These are phyloP conservation scores for Gossypium rotundifolium DNA, from an alignment of 345 rosid genomes.

Conservation along the genomic window DNA sequence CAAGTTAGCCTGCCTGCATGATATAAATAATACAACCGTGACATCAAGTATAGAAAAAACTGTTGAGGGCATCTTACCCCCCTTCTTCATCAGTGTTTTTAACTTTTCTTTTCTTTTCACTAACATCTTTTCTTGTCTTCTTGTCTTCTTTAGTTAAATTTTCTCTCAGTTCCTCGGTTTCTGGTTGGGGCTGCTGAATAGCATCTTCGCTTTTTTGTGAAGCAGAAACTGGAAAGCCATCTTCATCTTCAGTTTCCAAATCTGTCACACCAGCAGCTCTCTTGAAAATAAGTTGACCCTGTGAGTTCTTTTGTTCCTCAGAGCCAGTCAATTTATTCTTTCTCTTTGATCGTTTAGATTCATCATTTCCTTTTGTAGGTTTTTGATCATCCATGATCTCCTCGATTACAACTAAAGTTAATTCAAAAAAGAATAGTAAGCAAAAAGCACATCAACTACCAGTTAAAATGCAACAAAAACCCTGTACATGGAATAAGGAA, in stretches of 20 bases:
- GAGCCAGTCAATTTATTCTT: slow-evolving; percentile 31
- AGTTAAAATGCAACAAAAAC: neutral
- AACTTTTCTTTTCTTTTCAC: slow-evolving; percentile 55
- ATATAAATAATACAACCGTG: neutral
- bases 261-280: slow-evolving; percentile 23
- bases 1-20: neutral
- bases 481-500: neutral
- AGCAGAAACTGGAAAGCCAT: slow-evolving; percentile 68
- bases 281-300: slow-evolving; percentile 37
- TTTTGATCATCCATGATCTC: slow-evolving; percentile 80
- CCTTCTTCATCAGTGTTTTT: slow-evolving; percentile 54
- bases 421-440: slow-evolving; percentile 1
- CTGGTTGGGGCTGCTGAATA: slow-evolving; percentile 23
- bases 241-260: slow-evolving; percentile 90
- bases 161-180: slow-evolving; percentile 18
- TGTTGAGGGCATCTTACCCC: slow-evolving; percentile 35
- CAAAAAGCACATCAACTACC: neutral
- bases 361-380: slow-evolving; percentile 32
- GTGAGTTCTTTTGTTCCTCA: slow-evolving; percentile 25
- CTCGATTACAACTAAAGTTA: slow-evolving; percentile 66
- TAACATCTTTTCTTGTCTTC: slow-evolving; percentile 26
- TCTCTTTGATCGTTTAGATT: slow-evolving; percentile 38
- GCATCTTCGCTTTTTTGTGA: slow-evolving; percentile 23
- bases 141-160: slow-evolving; percentile 18
- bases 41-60: neutral